phyloP scores from a whole-genome alignment of 2,329 filamentous ascomycete species.

The Trichoderma arundinaceum region DNA sequence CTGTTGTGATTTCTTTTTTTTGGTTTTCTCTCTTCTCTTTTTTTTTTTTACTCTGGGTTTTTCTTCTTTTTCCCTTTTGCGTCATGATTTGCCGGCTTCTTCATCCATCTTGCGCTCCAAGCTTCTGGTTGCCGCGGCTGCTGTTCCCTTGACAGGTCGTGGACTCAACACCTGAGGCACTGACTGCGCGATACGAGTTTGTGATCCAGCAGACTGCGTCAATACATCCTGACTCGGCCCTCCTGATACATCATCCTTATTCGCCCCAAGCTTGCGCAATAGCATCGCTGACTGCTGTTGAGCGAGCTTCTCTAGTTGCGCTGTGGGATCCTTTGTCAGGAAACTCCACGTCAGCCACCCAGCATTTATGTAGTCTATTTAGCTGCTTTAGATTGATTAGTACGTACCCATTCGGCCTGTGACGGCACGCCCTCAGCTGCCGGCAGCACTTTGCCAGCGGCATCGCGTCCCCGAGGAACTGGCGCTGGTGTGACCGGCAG shows the following conservation, averaged over 20 bases:
- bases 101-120: constrained; percentile 42
- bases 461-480: constrained; percentile 64
- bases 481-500: constrained; percentile 90
- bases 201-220: constrained; percentile 46
- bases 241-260: constrained; percentile 39
- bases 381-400: constrained; percentile 57
- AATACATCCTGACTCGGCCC: constrained; percentile 52
- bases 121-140: constrained; percentile 40
- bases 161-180: constrained; percentile 46
- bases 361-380: constrained; percentile 58
- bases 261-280: constrained; percentile 56
- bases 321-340: constrained; percentile 68
- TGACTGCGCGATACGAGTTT: constrained; percentile 40
- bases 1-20: constrained; percentile 24
- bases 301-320: constrained; percentile 72
- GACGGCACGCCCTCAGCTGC: constrained; percentile 81
- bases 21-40: not conserved
- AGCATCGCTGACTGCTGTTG: constrained; percentile 69
- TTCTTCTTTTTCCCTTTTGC: not conserved
- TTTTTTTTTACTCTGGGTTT: not conserved
- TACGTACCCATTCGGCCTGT: constrained; percentile 95
- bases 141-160: constrained; percentile 51
- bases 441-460: constrained; percentile 67
- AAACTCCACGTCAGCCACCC: constrained; percentile 59
- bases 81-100: constrained; percentile 16